phyloP scores from a whole-genome alignment of 805 yeast species.

The Yarrowia osloensis region DNA sequence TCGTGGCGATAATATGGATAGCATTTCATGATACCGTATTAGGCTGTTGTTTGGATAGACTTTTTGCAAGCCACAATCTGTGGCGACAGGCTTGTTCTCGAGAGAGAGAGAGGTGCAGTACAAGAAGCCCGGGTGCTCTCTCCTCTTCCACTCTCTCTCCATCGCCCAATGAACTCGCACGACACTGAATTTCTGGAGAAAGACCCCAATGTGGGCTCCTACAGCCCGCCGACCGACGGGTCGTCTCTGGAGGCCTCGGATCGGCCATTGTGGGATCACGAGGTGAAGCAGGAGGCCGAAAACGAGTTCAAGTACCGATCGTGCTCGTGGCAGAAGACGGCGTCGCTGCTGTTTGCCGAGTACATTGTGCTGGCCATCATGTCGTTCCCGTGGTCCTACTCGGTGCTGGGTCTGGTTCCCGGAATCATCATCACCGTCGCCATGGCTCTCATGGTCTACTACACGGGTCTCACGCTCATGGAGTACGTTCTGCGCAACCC shows the following conservation, averaged over 20 bases:
- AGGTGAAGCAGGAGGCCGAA: constrained; percentile 33
- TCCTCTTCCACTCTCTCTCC: background rate
- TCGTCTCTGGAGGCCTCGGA: constrained; percentile 23
- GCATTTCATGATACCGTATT: constrained; percentile 7
- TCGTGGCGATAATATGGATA: background rate
- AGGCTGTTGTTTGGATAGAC: background rate
- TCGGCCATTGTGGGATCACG: constrained; percentile 25
- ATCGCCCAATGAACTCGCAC: background rate
- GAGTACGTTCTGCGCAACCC: constrained; percentile 60
- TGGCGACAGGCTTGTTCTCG: constrained; percentile 2
- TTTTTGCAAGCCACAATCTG: constrained; percentile 12
- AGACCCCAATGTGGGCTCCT: background rate
- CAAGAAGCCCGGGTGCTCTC: background rate
- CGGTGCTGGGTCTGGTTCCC: constrained; percentile 59
- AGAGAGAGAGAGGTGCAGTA: background rate
- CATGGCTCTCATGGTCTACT: constrained; percentile 53
- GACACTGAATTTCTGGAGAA: constrained; percentile 21
- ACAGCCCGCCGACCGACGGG: background rate
- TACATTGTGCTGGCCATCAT: constrained; percentile 63
- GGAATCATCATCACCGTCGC: constrained; percentile 57
- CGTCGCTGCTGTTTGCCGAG: constrained; percentile 61
- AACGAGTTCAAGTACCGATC: constrained; percentile 50
- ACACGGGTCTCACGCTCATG: constrained; percentile 57
- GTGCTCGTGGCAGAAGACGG: constrained; percentile 61
- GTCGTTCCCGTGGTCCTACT: constrained; percentile 69